Evolutionary conservation across 495 filamentous ascomycete species (phyloP).

Genomic region (Astrothelium macrocarpum): DNA sequence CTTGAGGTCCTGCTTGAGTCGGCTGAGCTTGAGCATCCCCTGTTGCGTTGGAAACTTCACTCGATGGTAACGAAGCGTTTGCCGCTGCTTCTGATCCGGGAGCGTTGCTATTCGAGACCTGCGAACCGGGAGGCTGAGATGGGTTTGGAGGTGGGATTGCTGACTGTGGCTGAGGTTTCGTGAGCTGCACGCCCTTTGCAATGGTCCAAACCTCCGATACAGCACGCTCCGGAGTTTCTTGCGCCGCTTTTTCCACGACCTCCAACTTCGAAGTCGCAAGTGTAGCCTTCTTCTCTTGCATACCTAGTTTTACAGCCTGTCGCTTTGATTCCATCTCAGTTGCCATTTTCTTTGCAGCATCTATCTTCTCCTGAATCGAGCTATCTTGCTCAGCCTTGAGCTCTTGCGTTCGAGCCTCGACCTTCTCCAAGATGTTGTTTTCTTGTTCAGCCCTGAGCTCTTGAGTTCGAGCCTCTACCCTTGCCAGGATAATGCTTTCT

Average conservation of each 20-base stretch:
- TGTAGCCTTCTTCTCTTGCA: slow-evolving; percentile 62
- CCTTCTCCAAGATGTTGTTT: not conserved
- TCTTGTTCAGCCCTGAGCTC: not conserved
- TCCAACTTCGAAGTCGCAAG: slow-evolving; percentile 59
- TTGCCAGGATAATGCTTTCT: not conserved
- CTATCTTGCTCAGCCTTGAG: not conserved
- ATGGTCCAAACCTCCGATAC: slow-evolving; percentile 79
- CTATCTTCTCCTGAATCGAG: not conserved
- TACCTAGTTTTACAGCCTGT: slow-evolving; percentile 60
- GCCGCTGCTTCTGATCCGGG: not conserved
- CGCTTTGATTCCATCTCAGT: slow-evolving; percentile 53
- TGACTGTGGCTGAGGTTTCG: slow-evolving; percentile 17
- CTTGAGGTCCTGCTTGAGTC: not conserved
- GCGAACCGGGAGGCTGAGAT: not conserved
- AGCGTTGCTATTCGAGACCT: not conserved
- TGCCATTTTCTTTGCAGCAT: slow-evolving; percentile 37
- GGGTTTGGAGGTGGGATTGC: slow-evolving; percentile 6
- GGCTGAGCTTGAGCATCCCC: slow-evolving; percentile 8
- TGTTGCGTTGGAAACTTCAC: not conserved
- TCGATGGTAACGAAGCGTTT: not conserved
- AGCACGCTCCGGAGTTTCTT: slow-evolving; percentile 70
- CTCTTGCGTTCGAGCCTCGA: not conserved
- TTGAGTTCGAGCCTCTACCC: not conserved
- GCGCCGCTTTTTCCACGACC: slow-evolving; percentile 66
- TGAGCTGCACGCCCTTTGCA: slow-evolving; percentile 46